Evolutionary conservation across 371 early-diverging fungal species (phyloP).

Genomic region (Lichtheimia corymbifera): DNA sequence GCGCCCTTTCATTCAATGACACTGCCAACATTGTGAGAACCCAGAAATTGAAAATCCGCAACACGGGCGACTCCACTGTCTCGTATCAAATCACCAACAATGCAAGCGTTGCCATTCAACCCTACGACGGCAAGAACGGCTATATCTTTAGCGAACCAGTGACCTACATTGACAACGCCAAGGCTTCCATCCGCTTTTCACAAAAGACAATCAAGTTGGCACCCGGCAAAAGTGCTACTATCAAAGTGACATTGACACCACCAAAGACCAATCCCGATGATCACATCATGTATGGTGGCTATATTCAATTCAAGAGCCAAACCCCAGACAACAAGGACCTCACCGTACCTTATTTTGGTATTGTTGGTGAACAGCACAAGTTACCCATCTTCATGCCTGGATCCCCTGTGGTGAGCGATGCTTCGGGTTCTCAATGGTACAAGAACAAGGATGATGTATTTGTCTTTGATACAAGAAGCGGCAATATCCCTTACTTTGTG

Average conservation of each 20-base stretch:
- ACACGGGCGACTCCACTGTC: constrained; percentile 48
- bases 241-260: constrained; percentile 40
- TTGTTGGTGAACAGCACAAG: constrained; percentile 42
- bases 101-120: constrained; percentile 33
- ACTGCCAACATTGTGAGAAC: constrained; percentile 39
- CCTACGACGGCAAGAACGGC: constrained; percentile 26
- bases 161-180: constrained; percentile 9
- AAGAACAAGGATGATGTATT: constrained; percentile 11
- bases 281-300: constrained; percentile 38
- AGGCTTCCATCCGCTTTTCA: constrained; percentile 32
- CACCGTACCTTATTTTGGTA: constrained; percentile 54
- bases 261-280: constrained; percentile 30
- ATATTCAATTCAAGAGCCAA: constrained; percentile 22
- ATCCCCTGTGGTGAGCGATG: constrained; percentile 10
- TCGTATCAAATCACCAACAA: constrained; percentile 50
- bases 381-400: constrained; percentile 22
- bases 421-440: neutral
- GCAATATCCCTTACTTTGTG: constrained; percentile 13
- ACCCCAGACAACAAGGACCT: constrained; percentile 4
- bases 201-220: constrained; percentile 25
- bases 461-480: constrained; percentile 13
- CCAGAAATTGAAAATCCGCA: constrained; percentile 52
- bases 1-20: constrained; percentile 65
- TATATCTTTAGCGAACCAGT: constrained; percentile 20
- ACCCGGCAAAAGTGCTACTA: constrained; percentile 35